Conservation (phyloP, 2,329 filamentous ascomycete genomes). For the Mycogone perniciosa region DNA sequence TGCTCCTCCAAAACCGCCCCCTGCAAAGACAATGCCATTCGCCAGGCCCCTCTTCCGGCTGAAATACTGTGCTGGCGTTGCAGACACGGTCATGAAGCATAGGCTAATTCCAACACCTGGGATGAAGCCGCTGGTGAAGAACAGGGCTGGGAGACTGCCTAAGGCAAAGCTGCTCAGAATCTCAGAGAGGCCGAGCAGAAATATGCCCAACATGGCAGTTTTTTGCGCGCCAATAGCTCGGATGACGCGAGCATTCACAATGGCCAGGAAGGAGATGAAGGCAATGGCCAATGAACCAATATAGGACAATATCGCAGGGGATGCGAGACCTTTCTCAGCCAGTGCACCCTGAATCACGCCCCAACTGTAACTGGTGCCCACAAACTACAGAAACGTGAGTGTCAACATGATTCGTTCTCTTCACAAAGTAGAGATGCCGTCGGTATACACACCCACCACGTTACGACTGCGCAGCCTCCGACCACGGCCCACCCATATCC, state of each 20-base stretch:
- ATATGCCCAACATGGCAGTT: constrained; percentile 42
- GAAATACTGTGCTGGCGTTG: constrained; percentile 46
- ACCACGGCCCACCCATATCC: constrained; percentile 25
- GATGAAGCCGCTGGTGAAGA: constrained; percentile 20
- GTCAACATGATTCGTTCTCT: not conserved
- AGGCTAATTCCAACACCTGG: constrained; percentile 21
- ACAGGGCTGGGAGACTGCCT: constrained; percentile 23
- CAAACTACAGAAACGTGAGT: constrained; percentile 24
- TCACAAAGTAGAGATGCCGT: not conserved
- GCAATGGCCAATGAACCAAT: constrained; percentile 48
- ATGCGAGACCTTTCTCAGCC: constrained; percentile 40
- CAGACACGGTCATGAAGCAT: constrained; percentile 31
- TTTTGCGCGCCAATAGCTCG: constrained; percentile 40
- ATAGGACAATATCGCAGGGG: constrained; percentile 49
- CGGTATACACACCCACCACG: constrained; percentile 34
- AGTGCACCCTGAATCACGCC: constrained; percentile 55
- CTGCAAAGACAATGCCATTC: constrained; percentile 43
- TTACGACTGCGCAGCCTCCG: constrained; percentile 18
- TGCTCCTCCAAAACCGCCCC: constrained; percentile 46
- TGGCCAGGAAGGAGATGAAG: constrained; percentile 43
- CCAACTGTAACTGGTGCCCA: constrained; percentile 53
- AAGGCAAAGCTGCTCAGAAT: constrained; percentile 26
- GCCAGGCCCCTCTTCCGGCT: constrained; percentile 42
- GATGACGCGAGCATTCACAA: constrained; percentile 46
- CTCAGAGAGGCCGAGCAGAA: constrained; percentile 42